Evolutionary conservation across 2,329 filamentous ascomycete species (phyloP).

Genomic region (Lachnellula subtilissima): DNA sequence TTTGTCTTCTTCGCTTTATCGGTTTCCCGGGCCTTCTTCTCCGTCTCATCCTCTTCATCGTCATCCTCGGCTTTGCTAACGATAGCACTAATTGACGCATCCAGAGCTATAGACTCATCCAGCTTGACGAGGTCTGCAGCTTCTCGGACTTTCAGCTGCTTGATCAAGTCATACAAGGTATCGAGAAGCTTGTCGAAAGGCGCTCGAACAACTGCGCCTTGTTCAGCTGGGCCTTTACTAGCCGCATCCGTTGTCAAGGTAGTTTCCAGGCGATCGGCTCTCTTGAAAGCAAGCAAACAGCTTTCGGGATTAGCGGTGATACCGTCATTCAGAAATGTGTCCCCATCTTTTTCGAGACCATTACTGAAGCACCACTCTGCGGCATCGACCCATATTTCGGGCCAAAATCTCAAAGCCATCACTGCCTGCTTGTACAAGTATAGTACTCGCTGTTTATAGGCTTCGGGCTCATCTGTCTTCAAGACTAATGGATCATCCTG

Average conservation of each 20-base stretch:
- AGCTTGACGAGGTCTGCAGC: constrained; percentile 52
- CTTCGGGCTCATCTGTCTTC: constrained; percentile 70
- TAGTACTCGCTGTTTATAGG: constrained; percentile 73
- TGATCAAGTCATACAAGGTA: constrained; percentile 80
- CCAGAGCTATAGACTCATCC: constrained; percentile 42
- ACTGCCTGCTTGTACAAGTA: constrained; percentile 92
- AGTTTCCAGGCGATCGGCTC: constrained; percentile 80
- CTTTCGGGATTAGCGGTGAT: constrained; percentile 90
- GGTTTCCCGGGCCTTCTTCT: constrained; percentile 35
- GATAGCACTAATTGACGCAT: constrained; percentile 34
- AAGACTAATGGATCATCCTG: constrained; percentile 87
- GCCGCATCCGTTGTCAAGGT: constrained; percentile 72
- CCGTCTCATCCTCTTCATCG: constrained; percentile 37
- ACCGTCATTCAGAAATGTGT: constrained; percentile 71
- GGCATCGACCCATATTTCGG: constrained; percentile 92
- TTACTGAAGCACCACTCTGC: constrained; percentile 89
- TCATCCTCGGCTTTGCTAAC: constrained; percentile 47
- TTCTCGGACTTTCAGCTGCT: constrained; percentile 63
- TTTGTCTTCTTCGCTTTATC: constrained; percentile 57
- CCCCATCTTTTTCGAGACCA: constrained; percentile 59
- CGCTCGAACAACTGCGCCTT: constrained; percentile 63
- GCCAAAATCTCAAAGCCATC: constrained; percentile 91
- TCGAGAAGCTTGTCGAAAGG: constrained; percentile 81
- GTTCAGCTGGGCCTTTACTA: constrained; percentile 59
- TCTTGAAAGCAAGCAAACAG: constrained; percentile 81